Base-by-base conservation (phyloP, 2,329 filamentous ascomycete species). In the Trichophyton simii region DNA sequence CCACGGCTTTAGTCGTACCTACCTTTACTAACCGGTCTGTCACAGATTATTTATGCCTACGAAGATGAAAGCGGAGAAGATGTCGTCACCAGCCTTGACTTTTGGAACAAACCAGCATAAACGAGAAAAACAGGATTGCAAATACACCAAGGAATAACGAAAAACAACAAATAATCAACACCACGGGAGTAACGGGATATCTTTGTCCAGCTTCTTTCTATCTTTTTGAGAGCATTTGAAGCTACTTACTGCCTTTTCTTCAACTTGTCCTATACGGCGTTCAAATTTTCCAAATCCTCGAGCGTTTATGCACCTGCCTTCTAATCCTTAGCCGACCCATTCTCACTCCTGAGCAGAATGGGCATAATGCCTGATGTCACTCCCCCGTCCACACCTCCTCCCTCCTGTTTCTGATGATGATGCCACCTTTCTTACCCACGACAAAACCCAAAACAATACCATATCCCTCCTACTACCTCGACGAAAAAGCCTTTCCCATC, bases 11-110 rank as follows among this genome's bases (percentile, higher is more conserved):
- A 28, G 4, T 20, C n/a, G 8, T 11, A 22, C 11, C 20, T 11
- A 22, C 11, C 20, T 54, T 15, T 41, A 42, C 25, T 55, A 52
- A 54, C 50, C 59, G 38, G 59, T 50, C 60, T 15, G 34, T 59
- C 48, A 22, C 69, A 99, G 94, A 97, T 99, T 68, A 77, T 99
- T 59, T 97, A 96, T 76, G 92, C 94, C 57, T 96, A 96, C 73
- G 94, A 99, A 78, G 92, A 97, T 70, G 94, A 99, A 73, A 80
- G 84, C 66, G 92, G 94, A 67, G 89, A 95, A 72, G 94, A 99
- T 72, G 86, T 96, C 59, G 88, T 99, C 65, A 91, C 94, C 68
- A 91, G 90, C 65, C 84, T 99, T 71, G 94, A 99, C 77, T 99
- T 99, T 79, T 99, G 92, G 92, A 89, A 85, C 77, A 85, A 79